phyloP scores from a whole-genome alignment of 164 flowering plant species.

The Buxus sempervirens region DNA sequence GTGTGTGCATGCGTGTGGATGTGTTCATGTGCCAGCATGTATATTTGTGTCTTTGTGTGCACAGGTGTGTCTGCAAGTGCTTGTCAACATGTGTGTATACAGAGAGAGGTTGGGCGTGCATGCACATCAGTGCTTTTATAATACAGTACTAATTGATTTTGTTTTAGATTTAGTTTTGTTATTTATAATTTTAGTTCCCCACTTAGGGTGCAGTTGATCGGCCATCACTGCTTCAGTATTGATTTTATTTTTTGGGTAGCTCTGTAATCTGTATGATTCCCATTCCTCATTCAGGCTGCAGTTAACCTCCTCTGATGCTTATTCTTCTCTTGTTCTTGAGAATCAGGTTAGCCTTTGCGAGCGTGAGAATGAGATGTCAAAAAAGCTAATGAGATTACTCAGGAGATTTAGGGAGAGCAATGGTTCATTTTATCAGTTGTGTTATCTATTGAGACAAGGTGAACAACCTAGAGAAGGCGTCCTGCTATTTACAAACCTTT shows the following conservation, averaged over 20 bases:
- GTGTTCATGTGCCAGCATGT: no score
- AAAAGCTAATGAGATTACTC: constrained; percentile 50
- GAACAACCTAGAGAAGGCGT: constrained; percentile 91
- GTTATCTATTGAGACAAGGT: constrained; percentile 88
- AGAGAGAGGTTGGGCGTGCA: no score
- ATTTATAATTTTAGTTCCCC: background rate
- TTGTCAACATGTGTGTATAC: no score
- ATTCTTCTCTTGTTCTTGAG: constrained; percentile 9
- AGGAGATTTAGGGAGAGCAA: constrained; percentile 55
- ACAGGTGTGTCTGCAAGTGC: no score
- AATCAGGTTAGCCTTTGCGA: constrained; percentile 53
- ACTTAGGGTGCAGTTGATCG: background rate
- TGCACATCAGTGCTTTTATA: no score
- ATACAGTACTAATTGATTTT: no score
- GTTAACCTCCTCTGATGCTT: background rate
- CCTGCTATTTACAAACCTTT: constrained; percentile 67
- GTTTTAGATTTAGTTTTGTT: no score
- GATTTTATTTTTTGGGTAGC: no score
- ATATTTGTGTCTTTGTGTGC: no score
- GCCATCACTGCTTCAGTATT: no score
- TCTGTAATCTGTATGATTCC: no score
- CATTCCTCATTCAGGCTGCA: background rate
- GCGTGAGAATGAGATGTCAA: constrained; percentile 70
- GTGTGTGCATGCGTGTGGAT: no score
- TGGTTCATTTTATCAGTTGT: constrained; percentile 65